Evolutionary conservation across 1,139 yeast species (phyloP).

Genomic region (Arxiozyma telluris): DNA sequence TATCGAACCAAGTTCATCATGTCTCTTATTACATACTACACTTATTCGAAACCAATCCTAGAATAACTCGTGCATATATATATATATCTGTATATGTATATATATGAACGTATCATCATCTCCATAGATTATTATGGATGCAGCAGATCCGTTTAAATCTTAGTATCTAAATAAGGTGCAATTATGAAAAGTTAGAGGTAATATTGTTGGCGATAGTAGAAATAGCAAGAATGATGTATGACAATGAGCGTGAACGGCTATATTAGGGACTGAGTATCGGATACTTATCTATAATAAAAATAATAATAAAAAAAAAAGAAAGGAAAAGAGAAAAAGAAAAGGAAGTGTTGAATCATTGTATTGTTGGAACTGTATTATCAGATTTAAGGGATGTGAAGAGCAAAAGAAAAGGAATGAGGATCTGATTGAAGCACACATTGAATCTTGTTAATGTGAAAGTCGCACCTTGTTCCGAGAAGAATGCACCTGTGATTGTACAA

Average conservation of each 20-base stretch:
- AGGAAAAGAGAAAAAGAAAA: too few relatives aligned
- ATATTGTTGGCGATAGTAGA: not conserved
- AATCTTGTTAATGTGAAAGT: not conserved
- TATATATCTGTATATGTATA: too few relatives aligned
- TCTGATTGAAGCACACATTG: not conserved
- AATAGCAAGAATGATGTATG: not conserved
- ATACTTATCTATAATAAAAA: too few relatives aligned
- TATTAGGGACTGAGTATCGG: not conserved
- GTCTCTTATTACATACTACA: too few relatives aligned
- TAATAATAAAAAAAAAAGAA: too few relatives aligned
- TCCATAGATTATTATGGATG: not conserved
- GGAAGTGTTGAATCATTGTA: not conserved
- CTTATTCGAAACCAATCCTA: not conserved
- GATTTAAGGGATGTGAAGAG: too few relatives aligned
- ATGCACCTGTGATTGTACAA: too few relatives aligned
- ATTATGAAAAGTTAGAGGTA: not conserved
- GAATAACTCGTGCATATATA: not conserved
- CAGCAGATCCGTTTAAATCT: not conserved
- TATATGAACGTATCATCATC: too few relatives aligned
- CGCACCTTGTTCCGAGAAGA: not conserved
- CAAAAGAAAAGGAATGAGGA: not conserved
- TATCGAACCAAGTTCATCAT: not conserved
- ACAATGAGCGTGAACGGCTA: not conserved
- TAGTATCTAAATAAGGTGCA: not conserved
- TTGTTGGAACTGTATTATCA: not conserved